Base-by-base conservation (phyloP, 345 rosid genomes). In the Citrus australasica region DNA sequence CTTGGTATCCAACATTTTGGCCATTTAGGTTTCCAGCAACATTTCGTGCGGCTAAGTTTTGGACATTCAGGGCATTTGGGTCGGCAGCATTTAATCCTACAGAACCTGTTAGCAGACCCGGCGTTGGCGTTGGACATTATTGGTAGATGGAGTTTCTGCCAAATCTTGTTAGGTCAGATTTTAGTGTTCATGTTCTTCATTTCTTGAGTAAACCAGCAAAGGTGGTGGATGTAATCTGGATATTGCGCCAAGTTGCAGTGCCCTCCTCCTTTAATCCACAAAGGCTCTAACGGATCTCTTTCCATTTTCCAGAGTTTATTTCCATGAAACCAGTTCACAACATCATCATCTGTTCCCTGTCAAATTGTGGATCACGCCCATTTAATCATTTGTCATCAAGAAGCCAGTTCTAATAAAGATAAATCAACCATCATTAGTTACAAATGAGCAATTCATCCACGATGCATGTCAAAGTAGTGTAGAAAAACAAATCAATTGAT, bases 191-290 rank as follows among this genome's bases (percentile, higher is more conserved):
- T 84, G 79, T 85, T 94, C 86, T 97, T 98, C 99, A 97, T 92
- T 73, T 97, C 98, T 42, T 88, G 91, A 79, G 93, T 80, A 75
- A 92, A 97, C 83, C 87, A 90, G 85, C 88, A 79, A 30, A 97
- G 91, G 86, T 94, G 98, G 77, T 90, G 84, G 71, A 97, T 92
- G 85, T 90, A 97, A 76, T 94, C 98, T 0, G 98, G 98, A 83
- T 90, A 97, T 6, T 94, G 90, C 89, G 94, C 99, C 79, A 97
- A 84, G 85, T 97, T 97, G 86, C 98, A 94, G 78, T 94, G 99
- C 56, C 98, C 98, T 24, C 98, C 99, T 30, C 99, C 99, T 87
- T 94, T 94, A 68, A 96, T 94, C 98, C 99, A 97, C 28, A 97
- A 80, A 21, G 99, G 99, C 80, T 93, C 97, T 11, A 89, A 94